These are phyloP conservation scores for Asclepias syriaca DNA, from an alignment of 257 asterid genomes.

Conservation along the genomic window DNA sequence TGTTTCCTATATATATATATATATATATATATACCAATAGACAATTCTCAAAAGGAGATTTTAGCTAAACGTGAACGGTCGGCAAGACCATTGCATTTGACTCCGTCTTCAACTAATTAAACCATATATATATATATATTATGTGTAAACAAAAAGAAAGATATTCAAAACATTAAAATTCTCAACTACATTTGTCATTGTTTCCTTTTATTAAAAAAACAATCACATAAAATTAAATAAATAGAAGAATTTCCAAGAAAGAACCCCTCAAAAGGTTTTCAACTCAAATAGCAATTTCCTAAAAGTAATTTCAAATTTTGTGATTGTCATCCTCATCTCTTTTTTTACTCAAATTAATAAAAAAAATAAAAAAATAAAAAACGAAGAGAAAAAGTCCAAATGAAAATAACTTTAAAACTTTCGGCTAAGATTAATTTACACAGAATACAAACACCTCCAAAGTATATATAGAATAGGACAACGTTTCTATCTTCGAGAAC, in stretches of 20 bases:
- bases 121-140: too few species aligned
- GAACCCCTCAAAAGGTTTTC: neutral
- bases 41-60: too few species aligned
- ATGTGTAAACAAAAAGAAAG: too few species aligned
- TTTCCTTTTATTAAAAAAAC: neutral
- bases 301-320: neutral
- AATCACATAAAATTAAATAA: too few species aligned
- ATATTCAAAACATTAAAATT: neutral
- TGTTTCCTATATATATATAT: too few species aligned
- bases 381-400: neutral
- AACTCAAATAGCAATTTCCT: neutral
- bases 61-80: too few species aligned
- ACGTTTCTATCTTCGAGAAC: neutral
- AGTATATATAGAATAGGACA: constrained; percentile 4
- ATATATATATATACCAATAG: too few species aligned
- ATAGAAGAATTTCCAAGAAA: constrained; percentile 12
- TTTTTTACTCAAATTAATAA: too few species aligned
- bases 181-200: neutral
- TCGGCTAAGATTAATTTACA: constrained; percentile 5
- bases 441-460: too few species aligned
- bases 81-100: too few species aligned
- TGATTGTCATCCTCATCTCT: neutral
- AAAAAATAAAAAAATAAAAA: too few species aligned
- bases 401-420: neutral
- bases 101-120: too few species aligned